These are phyloP conservation scores for Aureobasidium uvarum DNA, from an alignment of 2,329 filamentous ascomycete species.

Conservation along the genomic window DNA sequence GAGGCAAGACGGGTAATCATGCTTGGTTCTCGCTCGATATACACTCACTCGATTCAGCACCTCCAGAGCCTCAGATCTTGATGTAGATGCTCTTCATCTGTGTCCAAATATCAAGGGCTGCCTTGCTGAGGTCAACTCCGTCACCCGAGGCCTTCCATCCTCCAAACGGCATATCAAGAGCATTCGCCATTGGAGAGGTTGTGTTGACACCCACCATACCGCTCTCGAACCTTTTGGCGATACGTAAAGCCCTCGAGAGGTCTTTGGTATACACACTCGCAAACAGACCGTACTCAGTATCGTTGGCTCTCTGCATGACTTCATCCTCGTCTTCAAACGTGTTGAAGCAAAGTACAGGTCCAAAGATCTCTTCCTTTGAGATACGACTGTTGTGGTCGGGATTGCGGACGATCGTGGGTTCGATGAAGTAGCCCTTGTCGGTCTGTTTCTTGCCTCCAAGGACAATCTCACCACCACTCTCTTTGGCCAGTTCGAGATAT, in stretches of 20 bases:
- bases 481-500: conserved; percentile 34
- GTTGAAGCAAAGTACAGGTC: conserved; percentile 31
- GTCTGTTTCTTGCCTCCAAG: conserved; percentile 31
- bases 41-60: not conserved
- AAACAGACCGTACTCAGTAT: conserved; percentile 43
- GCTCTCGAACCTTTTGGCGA: conserved; percentile 30
- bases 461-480: conserved; percentile 32
- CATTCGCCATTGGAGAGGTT: conserved; percentile 42
- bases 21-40: not conserved
- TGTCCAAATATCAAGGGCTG: conserved; percentile 33
- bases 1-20: not conserved
- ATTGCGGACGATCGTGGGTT: conserved; percentile 49
- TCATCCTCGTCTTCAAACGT: conserved; percentile 40
- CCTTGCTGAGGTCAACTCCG: conserved; percentile 49
- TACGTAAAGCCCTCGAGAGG: conserved; percentile 36
- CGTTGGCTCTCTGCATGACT: conserved; percentile 41
- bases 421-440: conserved; percentile 46
- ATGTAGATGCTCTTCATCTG: conserved; percentile 42
- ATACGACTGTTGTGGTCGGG: conserved; percentile 40
- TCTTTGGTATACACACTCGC: conserved; percentile 42
- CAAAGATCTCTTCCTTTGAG: conserved; percentile 35
- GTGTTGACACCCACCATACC: conserved; percentile 32
- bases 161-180: conserved; percentile 50
- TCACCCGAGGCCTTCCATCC: conserved; percentile 53
- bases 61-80: not conserved